Evolutionary conservation across 257 asterid species (phyloP).

Genomic region (Ajuga chamaepitys): DNA sequence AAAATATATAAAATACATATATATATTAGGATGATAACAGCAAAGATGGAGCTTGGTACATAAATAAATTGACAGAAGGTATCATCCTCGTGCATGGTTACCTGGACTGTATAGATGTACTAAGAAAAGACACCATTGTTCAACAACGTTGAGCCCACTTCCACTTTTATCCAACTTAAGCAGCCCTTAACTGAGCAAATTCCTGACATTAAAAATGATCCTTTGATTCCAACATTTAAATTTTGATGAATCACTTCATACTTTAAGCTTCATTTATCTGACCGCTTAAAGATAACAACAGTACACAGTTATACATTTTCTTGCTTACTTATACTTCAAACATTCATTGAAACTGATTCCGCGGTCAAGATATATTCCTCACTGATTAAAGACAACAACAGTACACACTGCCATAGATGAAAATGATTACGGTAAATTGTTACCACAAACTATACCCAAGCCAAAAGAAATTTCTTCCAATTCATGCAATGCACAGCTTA

Average conservation of each 20-base stretch:
- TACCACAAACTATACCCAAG: not conserved
- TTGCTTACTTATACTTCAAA: not conserved
- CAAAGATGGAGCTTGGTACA: not conserved
- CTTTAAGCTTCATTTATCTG: slow-evolving; percentile 1
- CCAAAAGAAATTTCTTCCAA: not conserved
- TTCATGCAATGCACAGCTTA: slow-evolving; percentile 2
- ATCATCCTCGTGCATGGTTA: slow-evolving; percentile 4
- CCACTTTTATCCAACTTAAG: slow-evolving; percentile 13
- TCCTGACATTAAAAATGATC: not conserved
- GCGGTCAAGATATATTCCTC: no score
- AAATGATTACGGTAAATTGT: not conserved
- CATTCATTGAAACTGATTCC: not conserved
- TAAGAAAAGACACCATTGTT: slow-evolving; percentile 32
- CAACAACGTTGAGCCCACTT: slow-evolving; percentile 15
- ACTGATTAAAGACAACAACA: no score
- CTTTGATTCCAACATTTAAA: not conserved
- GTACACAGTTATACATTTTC: not conserved
- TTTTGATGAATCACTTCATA: not conserved
- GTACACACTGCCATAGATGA: not conserved
- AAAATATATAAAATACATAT: not conserved
- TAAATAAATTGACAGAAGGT: not conserved
- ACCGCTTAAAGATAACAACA: not conserved
- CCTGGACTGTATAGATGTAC: slow-evolving; percentile 39
- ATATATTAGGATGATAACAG: not conserved
- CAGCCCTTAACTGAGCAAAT: slow-evolving; percentile 6